Percentiles rank a stretch among this genome's conserved stretches.
phyloP scores from a whole-genome alignment of 139 green algal species.

The Haematococcus lacustris region DNA sequence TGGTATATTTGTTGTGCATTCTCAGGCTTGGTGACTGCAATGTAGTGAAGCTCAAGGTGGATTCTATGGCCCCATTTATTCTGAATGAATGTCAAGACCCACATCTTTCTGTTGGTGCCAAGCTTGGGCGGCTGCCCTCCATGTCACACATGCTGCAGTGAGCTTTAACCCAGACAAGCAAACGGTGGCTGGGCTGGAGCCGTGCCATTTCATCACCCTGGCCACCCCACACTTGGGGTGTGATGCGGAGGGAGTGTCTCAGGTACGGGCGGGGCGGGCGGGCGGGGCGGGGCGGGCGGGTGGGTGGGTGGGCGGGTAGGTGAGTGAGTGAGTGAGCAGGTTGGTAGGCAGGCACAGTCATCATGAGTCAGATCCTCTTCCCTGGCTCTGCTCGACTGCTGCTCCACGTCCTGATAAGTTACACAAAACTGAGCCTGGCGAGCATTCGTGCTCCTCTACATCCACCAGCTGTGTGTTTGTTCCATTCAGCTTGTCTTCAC shows the following conservation, averaged over 20 bases:
- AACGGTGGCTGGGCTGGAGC: constrained; percentile 49
- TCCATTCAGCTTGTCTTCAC: no score
- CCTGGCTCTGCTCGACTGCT: background rate
- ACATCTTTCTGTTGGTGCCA: background rate
- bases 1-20: background rate
- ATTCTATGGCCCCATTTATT: no score
- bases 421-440: background rate
- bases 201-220: constrained; percentile 69
- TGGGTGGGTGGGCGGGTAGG: no score
- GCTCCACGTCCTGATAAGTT: background rate
- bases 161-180: constrained; percentile 43
- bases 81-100: background rate
- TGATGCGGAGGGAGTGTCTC: constrained; percentile 41
- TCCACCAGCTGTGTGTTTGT: no score
- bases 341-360: background rate
- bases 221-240: constrained; percentile 79
- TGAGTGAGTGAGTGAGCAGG: no score
- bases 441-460: no score
- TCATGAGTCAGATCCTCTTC: background rate
- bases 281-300: background rate
- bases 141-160: constrained; percentile 11
- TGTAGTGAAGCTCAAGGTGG: no score
- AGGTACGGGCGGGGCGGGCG: constrained; percentile 50
- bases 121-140: background rate
- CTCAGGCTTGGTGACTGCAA: no score